Base-by-base conservation (phyloP, 2,329 filamentous ascomycete genomes). In the Trichoderma simmonsii region DNA sequence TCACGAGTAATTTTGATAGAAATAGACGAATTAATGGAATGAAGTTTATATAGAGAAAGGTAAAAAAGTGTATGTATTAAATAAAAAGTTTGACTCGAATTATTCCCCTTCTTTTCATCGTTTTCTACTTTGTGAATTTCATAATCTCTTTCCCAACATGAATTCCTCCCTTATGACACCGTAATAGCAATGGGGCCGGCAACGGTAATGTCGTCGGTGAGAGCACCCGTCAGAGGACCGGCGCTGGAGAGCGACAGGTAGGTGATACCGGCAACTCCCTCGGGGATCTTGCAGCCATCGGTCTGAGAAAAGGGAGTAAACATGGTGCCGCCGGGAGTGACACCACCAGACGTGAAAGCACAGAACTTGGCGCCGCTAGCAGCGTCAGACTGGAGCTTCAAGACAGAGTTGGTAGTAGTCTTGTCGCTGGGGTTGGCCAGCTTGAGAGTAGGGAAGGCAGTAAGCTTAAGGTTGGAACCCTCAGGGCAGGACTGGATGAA, bases 401-500 rank as follows among this genome's bases (percentile, higher is more conserved):
- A 71, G 43, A 76, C 72, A 12, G 75, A 73, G 63, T 78, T 79
- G 36, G 79, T 77, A 70, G 76, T 78, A 11, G 83, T 80, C 9
- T 83, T 81, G 2, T 80, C 79, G 36, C 8, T 61, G 34, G 81
- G 82, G 11, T 81, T 78, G n/a, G 84, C 82, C 82, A 90, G 85
- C 73, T 85, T 83, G 60, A 91, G 80, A 4, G 84, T 78, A 2
- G 66, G 91, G 89, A 89, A 93, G 88, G 74, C 90, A 83, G 72
- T 85, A 86, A 81, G 91, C 85, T 75, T 86, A 89, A 73, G 91
- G 85, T 73, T 86, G 86, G 79, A 93, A 84, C 88, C 90, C 32
- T 86, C 81, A 18, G 92, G 92, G 84, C 92, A 94, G 34, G 88
- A 89, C 71, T 82, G 80, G 84, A 94, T 93, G 85, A 94, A 94